phyloP scores from a whole-genome alignment of 179 eudicot species.

The Beta macrorhiza region DNA sequence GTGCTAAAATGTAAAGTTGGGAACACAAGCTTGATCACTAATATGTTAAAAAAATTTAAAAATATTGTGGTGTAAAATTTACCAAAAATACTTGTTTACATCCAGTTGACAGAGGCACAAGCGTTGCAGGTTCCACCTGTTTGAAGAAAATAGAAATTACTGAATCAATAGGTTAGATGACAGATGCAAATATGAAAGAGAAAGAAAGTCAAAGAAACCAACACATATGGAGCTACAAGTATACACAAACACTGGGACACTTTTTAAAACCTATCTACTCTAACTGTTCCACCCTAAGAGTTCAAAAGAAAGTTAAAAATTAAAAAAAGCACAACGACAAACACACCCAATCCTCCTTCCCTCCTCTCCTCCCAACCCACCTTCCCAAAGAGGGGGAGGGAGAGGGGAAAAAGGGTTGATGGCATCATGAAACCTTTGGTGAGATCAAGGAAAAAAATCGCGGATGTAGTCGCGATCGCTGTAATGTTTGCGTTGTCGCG shows the following conservation, averaged over 20 bases:
- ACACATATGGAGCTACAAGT: neutral
- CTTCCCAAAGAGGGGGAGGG: too few species aligned
- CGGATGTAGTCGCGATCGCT: too few species aligned
- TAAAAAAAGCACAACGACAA: too few species aligned
- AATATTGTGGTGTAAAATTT: conserved; percentile 17
- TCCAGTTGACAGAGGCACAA: conserved; percentile 82
- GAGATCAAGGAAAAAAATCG: too few species aligned
- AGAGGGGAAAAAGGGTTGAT: too few species aligned
- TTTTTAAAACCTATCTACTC: neutral
- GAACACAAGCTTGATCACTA: neutral
- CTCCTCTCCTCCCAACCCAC: too few species aligned
- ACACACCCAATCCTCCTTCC: too few species aligned
- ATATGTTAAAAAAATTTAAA: neutral
- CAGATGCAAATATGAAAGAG: neutral
- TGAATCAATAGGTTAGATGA: neutral
- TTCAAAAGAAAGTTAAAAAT: too few species aligned
- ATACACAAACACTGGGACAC: neutral
- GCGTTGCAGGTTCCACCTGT: conserved; percentile 94
- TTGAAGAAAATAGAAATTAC: conserved; percentile 1
- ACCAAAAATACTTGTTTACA: conserved; percentile 98
- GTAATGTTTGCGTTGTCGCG: too few species aligned
- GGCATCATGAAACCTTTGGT: too few species aligned
- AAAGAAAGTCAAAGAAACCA: neutral
- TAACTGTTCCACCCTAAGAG: neutral
- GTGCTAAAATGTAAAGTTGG: neutral